These are phyloP conservation scores for Macadamia integrifolia DNA, from an alignment of 164 flowering plant species.

Conservation along the genomic window DNA sequence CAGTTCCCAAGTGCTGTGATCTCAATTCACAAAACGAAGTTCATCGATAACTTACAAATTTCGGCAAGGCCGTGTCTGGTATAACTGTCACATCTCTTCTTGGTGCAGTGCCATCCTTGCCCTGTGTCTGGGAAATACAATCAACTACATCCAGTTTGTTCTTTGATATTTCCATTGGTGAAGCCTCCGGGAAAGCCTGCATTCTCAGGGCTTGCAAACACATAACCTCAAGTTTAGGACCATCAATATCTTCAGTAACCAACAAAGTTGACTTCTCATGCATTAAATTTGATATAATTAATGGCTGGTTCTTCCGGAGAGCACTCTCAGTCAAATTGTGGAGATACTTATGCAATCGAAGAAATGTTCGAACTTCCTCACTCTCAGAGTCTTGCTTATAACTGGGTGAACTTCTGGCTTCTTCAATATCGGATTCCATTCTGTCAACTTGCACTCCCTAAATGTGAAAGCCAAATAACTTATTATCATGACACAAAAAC, in stretches of 20 bases:
- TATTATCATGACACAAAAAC: too few species aligned
- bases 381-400: slow-evolving; percentile 32
- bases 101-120: slow-evolving; percentile 22
- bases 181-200: slow-evolving; percentile 35
- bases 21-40: not conserved
- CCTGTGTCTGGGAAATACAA: slow-evolving; percentile 28
- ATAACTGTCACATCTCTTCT: slow-evolving; percentile 22
- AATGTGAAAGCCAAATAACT: slow-evolving; percentile 7
- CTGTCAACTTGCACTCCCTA: slow-evolving; percentile 83
- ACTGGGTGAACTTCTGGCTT: slow-evolving; percentile 28
- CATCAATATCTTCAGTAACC: slow-evolving; percentile 51
- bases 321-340: slow-evolving; percentile 68
- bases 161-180: slow-evolving; percentile 30
- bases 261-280: slow-evolving; percentile 54
- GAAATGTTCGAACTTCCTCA: slow-evolving; percentile 45
- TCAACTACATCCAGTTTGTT: slow-evolving; percentile 30
- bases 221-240: slow-evolving; percentile 48
- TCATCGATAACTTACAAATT: slow-evolving; percentile 49
- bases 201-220: slow-evolving; percentile 73
- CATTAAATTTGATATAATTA: slow-evolving; percentile 64
- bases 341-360: slow-evolving; percentile 61
- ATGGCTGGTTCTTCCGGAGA: slow-evolving; percentile 76
- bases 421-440: slow-evolving; percentile 36
- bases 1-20: not conserved
- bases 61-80: slow-evolving; percentile 52